A percentile compares a stretch with the other conserved stretches of the same genome.
These are phyloP conservation scores for Hippophae tibetana DNA, from an alignment of 306 rosid species.

Conservation along the genomic window DNA sequence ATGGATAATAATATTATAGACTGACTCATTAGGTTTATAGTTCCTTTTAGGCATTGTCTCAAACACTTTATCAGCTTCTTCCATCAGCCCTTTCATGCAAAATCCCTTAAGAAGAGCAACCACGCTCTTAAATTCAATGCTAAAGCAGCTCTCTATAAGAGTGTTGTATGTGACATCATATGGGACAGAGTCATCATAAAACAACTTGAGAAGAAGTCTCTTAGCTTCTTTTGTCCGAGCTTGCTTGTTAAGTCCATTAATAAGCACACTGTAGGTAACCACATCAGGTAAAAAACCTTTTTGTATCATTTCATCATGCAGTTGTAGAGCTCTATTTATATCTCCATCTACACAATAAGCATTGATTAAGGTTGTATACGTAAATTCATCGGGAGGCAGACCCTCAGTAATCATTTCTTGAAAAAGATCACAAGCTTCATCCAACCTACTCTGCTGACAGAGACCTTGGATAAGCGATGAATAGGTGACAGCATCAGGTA, in stretches of 20 bases:
- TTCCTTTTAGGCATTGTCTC: constrained; percentile 50
- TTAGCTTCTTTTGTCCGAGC: constrained; percentile 83
- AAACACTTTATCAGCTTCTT: constrained; percentile 68
- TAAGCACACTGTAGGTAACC: constrained; percentile 85
- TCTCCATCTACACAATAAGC: constrained; percentile 74
- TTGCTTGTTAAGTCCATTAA: constrained; percentile 75
- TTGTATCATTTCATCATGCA: constrained; percentile 69
- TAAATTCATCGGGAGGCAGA: constrained; percentile 55
- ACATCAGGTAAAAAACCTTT: constrained; percentile 76
- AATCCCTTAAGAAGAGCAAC: constrained; percentile 80
- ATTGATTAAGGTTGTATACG: constrained; percentile 77
- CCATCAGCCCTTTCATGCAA: constrained; percentile 85
- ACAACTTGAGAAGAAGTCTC: constrained; percentile 76
- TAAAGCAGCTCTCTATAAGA: constrained; percentile 60
- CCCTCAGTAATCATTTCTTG: constrained; percentile 45
- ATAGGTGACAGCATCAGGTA: constrained; percentile 56
- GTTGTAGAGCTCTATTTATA: constrained; percentile 51
- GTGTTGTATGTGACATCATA: constrained; percentile 58
- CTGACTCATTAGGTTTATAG: constrained; percentile 50
- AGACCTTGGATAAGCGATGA: constrained; percentile 82
- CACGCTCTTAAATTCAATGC: constrained; percentile 53
- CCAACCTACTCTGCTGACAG: constrained; percentile 48
- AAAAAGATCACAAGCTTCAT: constrained; percentile 63
- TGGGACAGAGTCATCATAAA: constrained; percentile 60
- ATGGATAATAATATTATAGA: constrained; percentile 53